Conservation (phyloP, 2,329 filamentous ascomycete genomes). For the Colletotrichum sublineola region DNA sequence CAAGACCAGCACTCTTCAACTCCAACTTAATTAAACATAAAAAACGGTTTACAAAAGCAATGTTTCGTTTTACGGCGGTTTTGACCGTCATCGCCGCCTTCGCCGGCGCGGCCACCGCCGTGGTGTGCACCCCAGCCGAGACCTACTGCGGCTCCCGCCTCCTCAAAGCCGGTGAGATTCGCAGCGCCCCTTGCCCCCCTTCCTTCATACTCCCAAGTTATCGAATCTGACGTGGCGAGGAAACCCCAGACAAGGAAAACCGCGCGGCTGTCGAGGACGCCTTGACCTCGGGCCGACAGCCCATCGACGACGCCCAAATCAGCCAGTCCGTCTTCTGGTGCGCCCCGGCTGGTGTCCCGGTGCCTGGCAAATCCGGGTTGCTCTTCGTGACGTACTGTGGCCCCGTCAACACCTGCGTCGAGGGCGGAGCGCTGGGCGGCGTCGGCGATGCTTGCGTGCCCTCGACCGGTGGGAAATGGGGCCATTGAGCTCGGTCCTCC, state of each 20-base stretch:
- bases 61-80: constrained; percentile 1
- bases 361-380: constrained; percentile 19
- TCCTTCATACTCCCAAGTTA: too few relatives aligned
- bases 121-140: constrained; percentile 22
- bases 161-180: constrained; percentile 22
- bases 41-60: neutral
- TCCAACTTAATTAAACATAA: neutral
- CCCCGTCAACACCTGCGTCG: constrained; percentile 11
- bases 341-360: constrained; percentile 24
- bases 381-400: constrained; percentile 38
- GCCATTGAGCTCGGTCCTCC: neutral
- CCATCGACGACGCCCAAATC: constrained; percentile 28
- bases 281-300: constrained; percentile 20
- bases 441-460: constrained; percentile 30
- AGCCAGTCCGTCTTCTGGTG: constrained; percentile 37
- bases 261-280: constrained; percentile 12
- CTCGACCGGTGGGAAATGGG: neutral
- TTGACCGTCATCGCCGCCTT: neutral
- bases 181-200: neutral
- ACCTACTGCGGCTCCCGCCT: constrained; percentile 36
- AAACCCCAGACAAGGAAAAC: constrained; percentile 11
- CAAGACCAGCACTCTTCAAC: neutral
- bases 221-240: neutral
- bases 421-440: constrained; percentile 31
- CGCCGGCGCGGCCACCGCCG: neutral